Evolutionary conservation across 1,284 basidiomycete genomes (phyloP).

Genomic region (Cryptococcus sp.): DNA sequence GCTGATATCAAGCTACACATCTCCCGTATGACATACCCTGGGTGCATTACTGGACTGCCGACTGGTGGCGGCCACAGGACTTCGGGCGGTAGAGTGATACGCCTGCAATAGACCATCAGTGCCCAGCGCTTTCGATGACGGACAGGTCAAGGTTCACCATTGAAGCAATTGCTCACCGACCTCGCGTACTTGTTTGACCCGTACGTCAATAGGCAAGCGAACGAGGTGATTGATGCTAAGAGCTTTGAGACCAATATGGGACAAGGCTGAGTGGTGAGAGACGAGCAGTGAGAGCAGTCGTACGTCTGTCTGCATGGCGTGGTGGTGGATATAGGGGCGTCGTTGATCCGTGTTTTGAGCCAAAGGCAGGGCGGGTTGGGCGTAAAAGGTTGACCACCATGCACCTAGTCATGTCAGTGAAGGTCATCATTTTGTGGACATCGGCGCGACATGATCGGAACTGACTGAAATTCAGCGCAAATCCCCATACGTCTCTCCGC

Average conservation of each 20-base stretch:
- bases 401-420: conserved; percentile 7
- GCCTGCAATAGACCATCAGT: conserved; percentile 9
- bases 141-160: conserved; percentile 12
- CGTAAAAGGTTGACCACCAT: conserved; percentile 26
- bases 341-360: conserved; percentile 20
- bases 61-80: conserved; percentile 23
- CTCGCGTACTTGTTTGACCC: conserved; percentile 15
- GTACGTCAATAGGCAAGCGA: conserved; percentile 15
- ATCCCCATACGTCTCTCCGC: conserved; percentile 23
- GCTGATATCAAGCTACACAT: neutral
- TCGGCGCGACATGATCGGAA: neutral
- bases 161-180: conserved; percentile 1
- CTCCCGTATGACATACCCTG: conserved; percentile 6
- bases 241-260: conserved; percentile 20
- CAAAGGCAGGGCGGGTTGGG: conserved; percentile 19
- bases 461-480: conserved; percentile 20
- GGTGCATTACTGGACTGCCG: conserved; percentile 15
- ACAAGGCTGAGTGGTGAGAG: conserved; percentile 19
- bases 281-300: conserved; percentile 10
- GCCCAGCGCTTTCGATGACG: neutral
- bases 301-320: conserved; percentile 6
- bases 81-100: conserved; percentile 13
- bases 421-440: too few relatives aligned
- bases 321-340: conserved; percentile 14
- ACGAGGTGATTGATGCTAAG: conserved; percentile 24